Base-by-base conservation (phyloP, 169 alveolate genomes). In the Plasmodium knowlesi region DNA sequence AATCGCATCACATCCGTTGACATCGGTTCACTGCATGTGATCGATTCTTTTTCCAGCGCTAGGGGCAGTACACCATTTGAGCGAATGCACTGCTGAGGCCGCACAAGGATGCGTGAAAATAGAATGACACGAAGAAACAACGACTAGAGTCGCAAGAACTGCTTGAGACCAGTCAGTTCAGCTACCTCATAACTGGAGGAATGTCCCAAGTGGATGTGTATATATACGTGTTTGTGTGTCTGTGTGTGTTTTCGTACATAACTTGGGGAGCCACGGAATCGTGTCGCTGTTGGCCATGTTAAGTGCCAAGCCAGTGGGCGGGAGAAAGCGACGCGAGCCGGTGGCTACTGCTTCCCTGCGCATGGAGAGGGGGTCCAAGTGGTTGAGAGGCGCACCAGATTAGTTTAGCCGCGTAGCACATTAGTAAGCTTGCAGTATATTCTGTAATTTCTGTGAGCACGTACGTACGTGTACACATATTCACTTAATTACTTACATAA, bases 391-490 rank as follows among this genome's bases (percentile, higher is more conserved):
- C 14, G 30, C 37, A 61, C 34, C 2, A 8, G 54, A 43, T 43
- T 43, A 43, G 54, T 43, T 9, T n/a, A 61, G 74, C 32, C 6
- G 74, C 10, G 74, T 61, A 8, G 76, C 37, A 9, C 8, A 1
- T 32, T 5, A 61, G 37, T 22, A 61, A 61, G 34, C 16, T 12
- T 25, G 37, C 76, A 61, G 76, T 5, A 61, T 25, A 25, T 46
- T 4, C 57, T 46, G 5, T 46, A 46, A 19, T 6, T 19, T 3
- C 57, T 46, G 57, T 81, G 67, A 34, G n/a, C 37, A 81, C 34
- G 22, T 50, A 22, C 19, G 39, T 82, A 82, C 53, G 70, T 43
- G 53, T 53, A 81, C 54, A 14, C 54, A 79, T 79, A 79, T 79
- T 41, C 39, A 30, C 54, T 4, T 79, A 37, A 41, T 19, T 79